phyloP scores from a whole-genome alignment of 108 stramenopile genomes.

The Fistulifera solaris region DNA sequence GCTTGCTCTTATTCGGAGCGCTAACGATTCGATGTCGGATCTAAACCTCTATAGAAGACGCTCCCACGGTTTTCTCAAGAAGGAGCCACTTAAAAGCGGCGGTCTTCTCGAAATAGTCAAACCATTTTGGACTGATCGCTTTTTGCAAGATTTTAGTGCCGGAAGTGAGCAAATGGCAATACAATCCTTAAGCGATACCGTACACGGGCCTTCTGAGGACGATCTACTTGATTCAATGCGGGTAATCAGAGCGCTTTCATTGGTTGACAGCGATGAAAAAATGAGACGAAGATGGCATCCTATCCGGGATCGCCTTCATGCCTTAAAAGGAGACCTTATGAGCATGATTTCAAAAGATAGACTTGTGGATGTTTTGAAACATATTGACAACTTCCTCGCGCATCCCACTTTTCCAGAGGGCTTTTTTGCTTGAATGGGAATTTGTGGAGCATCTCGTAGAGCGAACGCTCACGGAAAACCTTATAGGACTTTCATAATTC shows the following conservation, averaged over 20 bases:
- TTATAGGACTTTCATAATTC: no score
- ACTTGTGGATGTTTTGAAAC: no score
- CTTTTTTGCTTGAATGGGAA: no score
- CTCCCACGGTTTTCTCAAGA: conserved; percentile 42
- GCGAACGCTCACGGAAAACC: no score
- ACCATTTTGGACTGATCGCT: conserved; percentile 25
- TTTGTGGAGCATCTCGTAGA: no score
- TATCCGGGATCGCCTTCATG: conserved; percentile 1
- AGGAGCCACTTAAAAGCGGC: conserved; percentile 31
- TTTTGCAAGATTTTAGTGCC: conserved; percentile 22
- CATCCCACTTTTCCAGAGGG: no score
- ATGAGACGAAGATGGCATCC: neutral
- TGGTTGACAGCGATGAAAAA: neutral
- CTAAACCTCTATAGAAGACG: conserved; percentile 28
- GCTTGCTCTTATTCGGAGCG: conserved; percentile 27
- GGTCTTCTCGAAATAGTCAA: conserved; percentile 33
- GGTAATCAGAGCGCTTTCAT: conserved; percentile 6
- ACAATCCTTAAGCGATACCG: conserved; percentile 17
- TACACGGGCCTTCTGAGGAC: neutral
- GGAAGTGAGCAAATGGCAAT: conserved; percentile 55
- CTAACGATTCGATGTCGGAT: conserved; percentile 40
- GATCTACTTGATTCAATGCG: neutral
- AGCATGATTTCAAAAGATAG: no score
- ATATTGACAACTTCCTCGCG: no score
- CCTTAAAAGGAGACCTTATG: no score